Evolutionary conservation across 345 rosid species (phyloP).

Genomic region (Limnanthes douglasii): DNA sequence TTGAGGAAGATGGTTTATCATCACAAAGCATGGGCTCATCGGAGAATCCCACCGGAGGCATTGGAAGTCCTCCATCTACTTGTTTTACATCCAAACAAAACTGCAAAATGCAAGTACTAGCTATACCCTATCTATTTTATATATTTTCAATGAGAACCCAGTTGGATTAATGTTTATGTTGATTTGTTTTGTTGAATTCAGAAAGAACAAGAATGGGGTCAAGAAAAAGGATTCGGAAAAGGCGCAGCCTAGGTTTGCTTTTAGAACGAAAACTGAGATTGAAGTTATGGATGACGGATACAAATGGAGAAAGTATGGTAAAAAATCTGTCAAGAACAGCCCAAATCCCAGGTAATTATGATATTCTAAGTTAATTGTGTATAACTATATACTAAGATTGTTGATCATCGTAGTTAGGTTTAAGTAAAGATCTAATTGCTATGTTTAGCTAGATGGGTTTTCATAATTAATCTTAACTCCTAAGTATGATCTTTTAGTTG

Average conservation of each 20-base stretch:
- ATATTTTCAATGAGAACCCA: background rate
- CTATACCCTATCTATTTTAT: background rate
- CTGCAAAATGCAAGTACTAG: background rate
- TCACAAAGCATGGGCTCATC: conserved; percentile 18
- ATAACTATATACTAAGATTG: too few relatives aligned
- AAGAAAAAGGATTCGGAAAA: conserved; percentile 23
- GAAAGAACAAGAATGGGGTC: conserved; percentile 14
- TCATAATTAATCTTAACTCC: background rate
- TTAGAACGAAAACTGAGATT: conserved; percentile 58
- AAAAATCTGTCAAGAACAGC: conserved; percentile 79
- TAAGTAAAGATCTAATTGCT: background rate
- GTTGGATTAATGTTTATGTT: background rate
- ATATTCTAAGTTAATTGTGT: background rate
- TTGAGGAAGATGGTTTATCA: conserved; percentile 15
- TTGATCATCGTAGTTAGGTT: background rate
- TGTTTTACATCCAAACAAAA: conserved; percentile 6
- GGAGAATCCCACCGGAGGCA: conserved; percentile 13
- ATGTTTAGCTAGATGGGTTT: background rate
- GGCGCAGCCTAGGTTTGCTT: conserved; percentile 46
- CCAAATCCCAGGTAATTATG: conserved; percentile 70
- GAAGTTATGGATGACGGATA: conserved; percentile 91
- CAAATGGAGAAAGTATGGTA: conserved; percentile 92
- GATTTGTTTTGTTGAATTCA: conserved; percentile 5
- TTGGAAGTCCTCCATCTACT: conserved; percentile 5
- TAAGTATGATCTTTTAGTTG: background rate